Evolutionary conservation across 2,329 filamentous ascomycete genomes (phyloP).

Genomic region (Ophiostoma novo-ulmi): DNA sequence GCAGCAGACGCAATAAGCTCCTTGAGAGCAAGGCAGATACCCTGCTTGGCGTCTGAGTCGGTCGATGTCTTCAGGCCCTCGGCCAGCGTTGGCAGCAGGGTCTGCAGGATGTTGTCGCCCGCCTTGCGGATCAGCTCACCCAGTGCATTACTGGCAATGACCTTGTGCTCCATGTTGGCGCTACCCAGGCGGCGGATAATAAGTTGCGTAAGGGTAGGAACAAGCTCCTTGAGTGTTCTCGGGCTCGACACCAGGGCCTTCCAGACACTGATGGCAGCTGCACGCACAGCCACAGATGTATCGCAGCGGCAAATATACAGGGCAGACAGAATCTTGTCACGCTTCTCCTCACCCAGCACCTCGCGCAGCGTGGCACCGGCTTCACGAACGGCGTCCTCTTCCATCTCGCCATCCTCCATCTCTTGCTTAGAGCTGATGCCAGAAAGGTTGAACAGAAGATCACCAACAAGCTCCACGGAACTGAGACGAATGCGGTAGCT

Average conservation of each 20-base stretch:
- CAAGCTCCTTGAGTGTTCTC: slow-evolving; percentile 86
- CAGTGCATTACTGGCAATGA: slow-evolving; percentile 94
- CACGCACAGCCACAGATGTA: slow-evolving; percentile 84
- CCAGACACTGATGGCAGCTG: slow-evolving; percentile 89
- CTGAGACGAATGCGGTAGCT: slow-evolving; percentile 97
- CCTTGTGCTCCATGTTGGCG: slow-evolving; percentile 96
- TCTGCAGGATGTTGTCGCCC: slow-evolving; percentile 86
- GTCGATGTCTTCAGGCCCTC: slow-evolving; percentile 83
- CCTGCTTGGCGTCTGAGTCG: slow-evolving; percentile 89
- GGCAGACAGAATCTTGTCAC: slow-evolving; percentile 95
- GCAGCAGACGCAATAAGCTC: slow-evolving; percentile 89
- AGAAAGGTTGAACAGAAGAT: slow-evolving; percentile 94
- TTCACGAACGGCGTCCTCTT: slow-evolving; percentile 70
- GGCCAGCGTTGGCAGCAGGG: slow-evolving; percentile 82
- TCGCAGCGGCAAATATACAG: slow-evolving; percentile 97
- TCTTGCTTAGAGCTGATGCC: slow-evolving; percentile 70
- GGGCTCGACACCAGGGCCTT: slow-evolving; percentile 93
- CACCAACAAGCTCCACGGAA: slow-evolving; percentile 94
- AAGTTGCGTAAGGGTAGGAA: slow-evolving; percentile 89
- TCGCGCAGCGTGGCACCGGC: slow-evolving; percentile 90
- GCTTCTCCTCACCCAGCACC: slow-evolving; percentile 88
- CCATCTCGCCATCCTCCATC: slow-evolving; percentile 63
- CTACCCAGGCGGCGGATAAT: slow-evolving; percentile 91
- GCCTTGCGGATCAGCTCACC: slow-evolving; percentile 96
- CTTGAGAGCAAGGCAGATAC: slow-evolving; percentile 91